Base-by-base conservation (phyloP, 2,329 filamentous ascomycete species). In the Xylariaceae sp. region DNA sequence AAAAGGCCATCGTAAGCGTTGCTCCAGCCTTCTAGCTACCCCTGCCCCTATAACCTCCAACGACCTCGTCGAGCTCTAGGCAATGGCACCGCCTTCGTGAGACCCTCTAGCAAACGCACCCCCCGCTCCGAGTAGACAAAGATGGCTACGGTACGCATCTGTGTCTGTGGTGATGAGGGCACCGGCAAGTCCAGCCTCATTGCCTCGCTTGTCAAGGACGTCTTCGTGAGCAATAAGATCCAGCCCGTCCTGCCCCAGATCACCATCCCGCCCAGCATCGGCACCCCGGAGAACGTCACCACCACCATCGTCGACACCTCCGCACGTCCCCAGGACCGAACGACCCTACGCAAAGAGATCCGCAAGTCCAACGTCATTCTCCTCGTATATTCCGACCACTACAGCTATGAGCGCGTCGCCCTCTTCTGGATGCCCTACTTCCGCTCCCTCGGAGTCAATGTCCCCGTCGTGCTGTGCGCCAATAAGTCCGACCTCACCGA, bases 401-500 rank as follows among this genome's bases (percentile, higher is more conserved):
- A 99, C 75, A 97, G 91, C 77, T 99, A 97, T 73, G 94, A 99
- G 68, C 80, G 94, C 35, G 91, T 99, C 3, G 94, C 92, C 3
- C 77, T 99, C 41, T 99, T 97, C 70, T 99, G 94, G 94, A 87
- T 99, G 81, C 94, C 94, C 11, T 95, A 96, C 70, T 97, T 99
- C 66, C 87, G 94, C 53, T 96, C 91, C 4, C 81, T 99, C 36
- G 94, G 94, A n/a, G 94, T 99, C 66, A 99, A 99, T 66, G 90
- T 99, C 18, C 94, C 94, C 0, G 94, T 99, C 11, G 91, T 99
- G 40, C 75, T 99, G 49, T 97, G 94, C 64, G 90, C 94, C 64
- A 97, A 97, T 75, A 99, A 99, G 70, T 89, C 90, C n/a, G 94
- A 99, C 62, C 75, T 96, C 47, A 82, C 83, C 2, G 81, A 87